Percentiles rank a stretch among this genome's conserved stretches.
phyloP scores from a whole-genome alignment of 352 stramenopile species.

The Phytophthora quininea region DNA sequence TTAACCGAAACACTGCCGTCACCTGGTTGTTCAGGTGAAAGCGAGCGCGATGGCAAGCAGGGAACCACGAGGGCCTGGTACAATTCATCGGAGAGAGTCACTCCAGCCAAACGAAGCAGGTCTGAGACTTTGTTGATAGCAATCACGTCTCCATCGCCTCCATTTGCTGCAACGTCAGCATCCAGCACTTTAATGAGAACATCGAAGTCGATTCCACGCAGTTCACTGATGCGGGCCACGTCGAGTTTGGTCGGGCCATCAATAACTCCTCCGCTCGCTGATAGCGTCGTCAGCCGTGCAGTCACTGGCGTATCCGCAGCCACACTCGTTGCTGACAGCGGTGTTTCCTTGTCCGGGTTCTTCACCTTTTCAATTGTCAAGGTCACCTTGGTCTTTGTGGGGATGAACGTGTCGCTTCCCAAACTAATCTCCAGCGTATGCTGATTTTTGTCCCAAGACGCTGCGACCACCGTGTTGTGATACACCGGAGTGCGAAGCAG shows the following conservation, averaged over 20 bases:
- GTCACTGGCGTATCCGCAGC: constrained; percentile 2
- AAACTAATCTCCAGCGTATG: constrained; percentile 64
- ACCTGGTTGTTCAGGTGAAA: constrained; percentile 1
- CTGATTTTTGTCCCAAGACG: constrained; percentile 52
- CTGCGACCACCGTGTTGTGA: constrained; percentile 34
- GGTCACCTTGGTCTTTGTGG: constrained; percentile 41
- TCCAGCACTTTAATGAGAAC: constrained; percentile 42
- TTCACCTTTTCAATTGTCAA: constrained; percentile 53
- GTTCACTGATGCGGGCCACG: constrained; percentile 68
- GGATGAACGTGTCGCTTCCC: constrained; percentile 25
- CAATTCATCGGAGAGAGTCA: constrained; percentile 42
- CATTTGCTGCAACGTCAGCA: constrained; percentile 18
- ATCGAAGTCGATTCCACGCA: constrained; percentile 63
- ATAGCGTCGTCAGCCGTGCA: constrained; percentile 60
- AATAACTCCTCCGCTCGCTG: constrained; percentile 54
- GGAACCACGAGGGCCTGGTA: constrained; percentile 48
- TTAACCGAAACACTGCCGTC: constrained; percentile 4
- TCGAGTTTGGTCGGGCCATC: constrained; percentile 63
- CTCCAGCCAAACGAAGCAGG: constrained; percentile 39
- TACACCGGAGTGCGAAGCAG: constrained; percentile 41
- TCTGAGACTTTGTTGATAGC: constrained; percentile 38
- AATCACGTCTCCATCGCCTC: constrained; percentile 10
- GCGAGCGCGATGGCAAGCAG: constrained; percentile 23
- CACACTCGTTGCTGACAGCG: constrained; percentile 5
- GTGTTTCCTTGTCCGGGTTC: constrained; percentile 59